Evolutionary conservation across 31 red algal species (phyloP), one percentile per base, ranked within the genome.

Genomic region (Odonthalia washingtoniensis): DNA sequence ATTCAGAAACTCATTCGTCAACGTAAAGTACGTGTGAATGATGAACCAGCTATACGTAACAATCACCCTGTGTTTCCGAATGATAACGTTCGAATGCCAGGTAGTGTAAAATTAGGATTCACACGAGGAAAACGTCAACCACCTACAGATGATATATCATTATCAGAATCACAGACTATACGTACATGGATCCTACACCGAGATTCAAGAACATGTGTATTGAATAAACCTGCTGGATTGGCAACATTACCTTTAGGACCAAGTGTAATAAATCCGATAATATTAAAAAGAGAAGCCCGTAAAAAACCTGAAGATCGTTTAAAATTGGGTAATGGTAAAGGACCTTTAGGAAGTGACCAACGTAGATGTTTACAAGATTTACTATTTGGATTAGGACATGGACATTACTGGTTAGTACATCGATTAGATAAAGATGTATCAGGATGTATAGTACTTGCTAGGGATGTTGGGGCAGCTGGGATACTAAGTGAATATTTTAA

Each of bases 1-100:
- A 91, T 91, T 40, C 89, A 91, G 36, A 79, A 81, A 16, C 74
- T 84, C 35, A 91, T 91, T 40, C 89, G 89, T 49, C 69, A 91
- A 45, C 49, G 80, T 26, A 70, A 72, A 31, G 63, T 91, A 16
- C 1, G 74, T 31, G 72, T 91, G 14, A 78, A 91, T 38, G 70
- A 52, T 6, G n/a, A 18, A 46, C 5, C 73, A 14, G 81, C 81
- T 37, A 65, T 24, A 64, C 70, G 80, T 43, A 83, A 83, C 74
- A 72, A 70, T 9, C 62, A 41, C 62, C 72, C 73, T 26, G 73
- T 91, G 42, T 80, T 46, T 43, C 21, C 73, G 28, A 37, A 75
- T 57, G 89, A 84, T 80, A 46, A 80, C 35, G 62, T 91, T 35
- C 46, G 31, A 52, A 78, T 91, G 36, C 89, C 89, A 35, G 89